Conservation (phyloP, 1,284 basidiomycete species). For the Bondarzewia mesenterica region DNA sequence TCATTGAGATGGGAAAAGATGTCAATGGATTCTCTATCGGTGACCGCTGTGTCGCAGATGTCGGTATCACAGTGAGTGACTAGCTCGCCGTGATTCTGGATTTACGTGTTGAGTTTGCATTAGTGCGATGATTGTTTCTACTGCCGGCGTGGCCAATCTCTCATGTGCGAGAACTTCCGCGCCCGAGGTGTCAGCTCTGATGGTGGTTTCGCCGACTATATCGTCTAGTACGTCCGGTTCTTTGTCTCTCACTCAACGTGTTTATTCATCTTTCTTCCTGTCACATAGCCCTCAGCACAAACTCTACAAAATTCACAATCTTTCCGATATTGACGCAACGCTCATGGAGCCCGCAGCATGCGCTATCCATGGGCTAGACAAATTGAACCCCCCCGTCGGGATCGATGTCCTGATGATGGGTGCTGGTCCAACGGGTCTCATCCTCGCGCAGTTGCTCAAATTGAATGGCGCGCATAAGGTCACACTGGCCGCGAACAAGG, state of each 20-base stretch:
- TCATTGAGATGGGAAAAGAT: slow-evolving; percentile 45
- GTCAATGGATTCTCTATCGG: slow-evolving; percentile 45
- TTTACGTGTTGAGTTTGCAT: slow-evolving; percentile 1
- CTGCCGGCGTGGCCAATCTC: slow-evolving; percentile 44
- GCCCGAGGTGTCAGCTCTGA: slow-evolving; percentile 44
- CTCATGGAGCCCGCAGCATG: slow-evolving; percentile 56
- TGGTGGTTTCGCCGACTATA: slow-evolving; percentile 55
- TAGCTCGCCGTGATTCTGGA: background rate
- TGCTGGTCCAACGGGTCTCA: slow-evolving; percentile 46
- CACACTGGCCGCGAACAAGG: slow-evolving; percentile 45
- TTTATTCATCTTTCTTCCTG: background rate
- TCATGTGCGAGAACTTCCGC: slow-evolving; percentile 51
- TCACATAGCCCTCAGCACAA: slow-evolving; percentile 33
- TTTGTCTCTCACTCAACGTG: background rate
- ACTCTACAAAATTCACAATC: slow-evolving; percentile 52
- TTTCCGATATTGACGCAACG: slow-evolving; percentile 52
- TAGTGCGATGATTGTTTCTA: slow-evolving; percentile 52
- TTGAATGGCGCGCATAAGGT: slow-evolving; percentile 44
- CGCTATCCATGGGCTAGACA: slow-evolving; percentile 57
- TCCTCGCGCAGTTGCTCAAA: slow-evolving; percentile 54
- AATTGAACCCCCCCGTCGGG: slow-evolving; percentile 46
- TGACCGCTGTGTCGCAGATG: slow-evolving; percentile 53
- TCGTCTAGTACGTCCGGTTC: slow-evolving; percentile 32
- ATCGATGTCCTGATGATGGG: slow-evolving; percentile 45
- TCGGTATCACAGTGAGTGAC: slow-evolving; percentile 31